A percentile compares a stretch with the other conserved stretches of the same genome.
These are phyloP conservation scores for Petunia axillaris DNA, from an alignment of 257 asterid species.

Conservation along the genomic window DNA sequence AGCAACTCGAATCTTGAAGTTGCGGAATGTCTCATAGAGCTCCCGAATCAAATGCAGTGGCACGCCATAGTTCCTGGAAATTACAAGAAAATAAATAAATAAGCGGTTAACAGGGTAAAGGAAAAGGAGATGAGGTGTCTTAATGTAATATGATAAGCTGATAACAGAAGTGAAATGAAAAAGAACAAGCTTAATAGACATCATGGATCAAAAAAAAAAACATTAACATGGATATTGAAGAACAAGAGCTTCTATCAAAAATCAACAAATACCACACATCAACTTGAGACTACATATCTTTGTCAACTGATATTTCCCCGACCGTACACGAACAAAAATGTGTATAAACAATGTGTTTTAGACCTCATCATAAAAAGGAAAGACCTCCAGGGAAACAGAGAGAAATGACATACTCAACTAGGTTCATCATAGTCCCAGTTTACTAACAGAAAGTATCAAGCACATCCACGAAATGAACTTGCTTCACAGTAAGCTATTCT, in stretches of 20 bases:
- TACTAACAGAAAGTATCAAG: not conserved
- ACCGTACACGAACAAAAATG: not conserved
- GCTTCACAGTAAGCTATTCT: slow-evolving; percentile 1
- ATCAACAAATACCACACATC: not conserved
- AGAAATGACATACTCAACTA: not conserved
- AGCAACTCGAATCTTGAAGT: slow-evolving; percentile 83
- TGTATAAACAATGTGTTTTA: not conserved
- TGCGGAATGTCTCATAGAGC: slow-evolving; percentile 94
- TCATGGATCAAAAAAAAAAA: not conserved
- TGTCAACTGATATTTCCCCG: not conserved
- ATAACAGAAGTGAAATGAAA: not conserved
- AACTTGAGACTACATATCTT: not conserved
- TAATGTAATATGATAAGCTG: not conserved
- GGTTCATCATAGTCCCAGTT: not conserved
- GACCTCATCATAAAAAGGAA: not conserved
- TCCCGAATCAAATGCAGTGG: slow-evolving; percentile 98
- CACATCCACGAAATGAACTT: not conserved
- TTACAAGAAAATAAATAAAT: slow-evolving; percentile 22
- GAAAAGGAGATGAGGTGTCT: not conserved
- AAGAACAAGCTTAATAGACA: not conserved
- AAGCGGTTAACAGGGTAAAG: not conserved
- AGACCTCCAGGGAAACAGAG: not conserved
- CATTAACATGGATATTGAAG: slow-evolving; percentile 5
- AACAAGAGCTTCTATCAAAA: slow-evolving; percentile 14
- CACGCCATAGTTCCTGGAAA: slow-evolving; percentile 82